Base-by-base conservation (phyloP, 2,329 filamentous ascomycete species). In the Exophiala xenobiotica region DNA sequence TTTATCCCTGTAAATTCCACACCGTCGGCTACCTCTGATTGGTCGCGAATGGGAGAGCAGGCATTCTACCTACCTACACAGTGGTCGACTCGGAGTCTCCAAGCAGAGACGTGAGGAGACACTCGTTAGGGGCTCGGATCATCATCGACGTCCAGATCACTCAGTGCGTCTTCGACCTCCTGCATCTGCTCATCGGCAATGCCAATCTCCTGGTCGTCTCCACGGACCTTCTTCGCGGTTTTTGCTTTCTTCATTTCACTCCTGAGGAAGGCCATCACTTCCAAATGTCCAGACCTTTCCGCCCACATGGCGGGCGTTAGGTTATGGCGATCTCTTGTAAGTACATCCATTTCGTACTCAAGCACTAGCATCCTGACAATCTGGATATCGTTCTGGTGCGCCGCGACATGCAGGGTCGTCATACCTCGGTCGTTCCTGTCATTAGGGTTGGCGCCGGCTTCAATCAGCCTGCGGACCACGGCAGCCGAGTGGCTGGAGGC, bases 351-450 rank as follows among this genome's bases (percentile, higher is more conserved):
- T 1, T 52, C 54, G 14, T 67, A 66, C 42, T 60, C 63, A 20
- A 69, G 65, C 2, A 73, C 64, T 6, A 74, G 50, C 2, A 70
- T 37, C 8, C 64, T 63, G 1, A 71, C 57, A 3, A 70, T 61
- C 4, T 64, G 61, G 51, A 72, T 65, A 29, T 72, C 71, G 6
- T 69, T 69, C 9, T 67, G 48, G 2, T 62, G 63, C 3, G 69
- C 63, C 1, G 72, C 70, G 14, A 77, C 46, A 40, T 77, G 74
- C 3, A 78, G 62, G 4, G 68, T 60, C 3, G 66, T 74, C 38
- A 69, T 57, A 0, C 68, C 68, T 5, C 72, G 64, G 3, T 63
- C 9, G 0, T 70, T 73, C 0, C 42, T 19, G 1, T 59, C 52
- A 0, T 43, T 53, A 0, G 68, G 59, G 61, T 75, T 62, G 0